Percentiles rank a stretch among this genome's conserved stretches.
Conservation (phyloP, 176 grass and related monocot genomes). For the Phoenix dactylifera region DNA sequence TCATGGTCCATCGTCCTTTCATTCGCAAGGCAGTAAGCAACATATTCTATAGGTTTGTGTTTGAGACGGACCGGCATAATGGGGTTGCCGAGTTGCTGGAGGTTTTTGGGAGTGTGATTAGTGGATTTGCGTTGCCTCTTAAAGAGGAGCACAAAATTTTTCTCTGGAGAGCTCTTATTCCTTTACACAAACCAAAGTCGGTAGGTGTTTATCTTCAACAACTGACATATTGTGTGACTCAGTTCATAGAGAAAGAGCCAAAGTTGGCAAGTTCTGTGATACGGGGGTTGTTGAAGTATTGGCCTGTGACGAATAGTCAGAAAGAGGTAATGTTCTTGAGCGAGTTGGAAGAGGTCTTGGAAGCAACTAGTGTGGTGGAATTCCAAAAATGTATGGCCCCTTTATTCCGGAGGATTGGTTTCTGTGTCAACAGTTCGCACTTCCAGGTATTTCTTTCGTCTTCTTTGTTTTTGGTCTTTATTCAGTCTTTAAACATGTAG, state of each 20-base stretch:
- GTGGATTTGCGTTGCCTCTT: constrained; percentile 83
- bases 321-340: constrained; percentile 99
- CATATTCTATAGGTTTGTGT: constrained; percentile 92
- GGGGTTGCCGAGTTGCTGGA: constrained; percentile 94
- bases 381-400: constrained; percentile 97
- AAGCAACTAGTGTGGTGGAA: constrained; percentile 55
- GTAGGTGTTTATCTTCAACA: constrained; percentile 92
- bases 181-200: constrained; percentile 79
- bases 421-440: constrained; percentile 72
- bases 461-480: not conserved
- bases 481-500: no score
- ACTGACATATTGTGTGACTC: constrained; percentile 79
- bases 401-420: constrained; percentile 64
- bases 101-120: constrained; percentile 89
- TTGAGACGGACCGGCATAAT: constrained; percentile 76
- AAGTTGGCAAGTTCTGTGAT: constrained; percentile 67
- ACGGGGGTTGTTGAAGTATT: constrained; percentile 74
- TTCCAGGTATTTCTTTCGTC: constrained; percentile 59
- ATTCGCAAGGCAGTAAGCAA: constrained; percentile 86
- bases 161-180: constrained; percentile 65
- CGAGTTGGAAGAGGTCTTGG: constrained; percentile 86
- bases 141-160: constrained; percentile 99
- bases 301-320: constrained; percentile 90
- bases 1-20: constrained; percentile 97
- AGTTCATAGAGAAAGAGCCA: constrained; percentile 93